phyloP scores from a whole-genome alignment of 75 land plant species.

The Isoetes taiwanensis region DNA sequence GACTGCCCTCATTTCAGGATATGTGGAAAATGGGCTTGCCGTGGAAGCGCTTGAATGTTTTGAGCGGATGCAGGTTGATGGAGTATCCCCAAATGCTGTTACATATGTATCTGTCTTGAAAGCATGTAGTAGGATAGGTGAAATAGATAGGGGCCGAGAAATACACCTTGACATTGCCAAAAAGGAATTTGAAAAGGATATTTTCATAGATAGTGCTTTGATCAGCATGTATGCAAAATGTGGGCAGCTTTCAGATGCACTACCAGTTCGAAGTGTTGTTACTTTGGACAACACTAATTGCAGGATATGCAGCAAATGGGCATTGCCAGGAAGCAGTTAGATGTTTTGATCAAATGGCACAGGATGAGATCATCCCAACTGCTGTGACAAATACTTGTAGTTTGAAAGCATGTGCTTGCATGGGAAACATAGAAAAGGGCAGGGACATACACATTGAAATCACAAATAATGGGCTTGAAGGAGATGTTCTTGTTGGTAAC shows the following conservation, averaged over 20 bases:
- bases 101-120: too few relatives aligned
- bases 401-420: constrained; percentile 30
- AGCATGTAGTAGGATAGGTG: too few relatives aligned
- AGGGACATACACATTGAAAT: constrained; percentile 31
- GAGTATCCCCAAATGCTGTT: too few relatives aligned
- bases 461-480: constrained; percentile 16
- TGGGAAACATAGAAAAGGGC: constrained; percentile 16
- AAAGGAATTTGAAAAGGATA: constrained; percentile 11
- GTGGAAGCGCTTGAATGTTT: too few relatives aligned
- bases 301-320: constrained; percentile 23
- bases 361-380: constrained; percentile 23
- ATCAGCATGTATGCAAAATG: constrained; percentile 29
- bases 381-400: constrained; percentile 29
- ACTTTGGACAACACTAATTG: constrained; percentile 35
- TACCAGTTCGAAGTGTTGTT: constrained; percentile 24
- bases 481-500: constrained; percentile 27
- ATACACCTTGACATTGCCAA: too few relatives aligned
- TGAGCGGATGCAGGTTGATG: too few relatives aligned
- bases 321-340: constrained; percentile 28
- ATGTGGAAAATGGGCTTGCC: too few relatives aligned
- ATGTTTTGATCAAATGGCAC: constrained; percentile 28
- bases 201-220: constrained; percentile 24
- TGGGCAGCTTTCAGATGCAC: constrained; percentile 17
- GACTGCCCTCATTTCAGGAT: constrained; percentile 26
- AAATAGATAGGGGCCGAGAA: too few relatives aligned